These are phyloP conservation scores for Fusarium sp. DNA, from an alignment of 2,329 filamentous ascomycete species.

Conservation along the genomic window DNA sequence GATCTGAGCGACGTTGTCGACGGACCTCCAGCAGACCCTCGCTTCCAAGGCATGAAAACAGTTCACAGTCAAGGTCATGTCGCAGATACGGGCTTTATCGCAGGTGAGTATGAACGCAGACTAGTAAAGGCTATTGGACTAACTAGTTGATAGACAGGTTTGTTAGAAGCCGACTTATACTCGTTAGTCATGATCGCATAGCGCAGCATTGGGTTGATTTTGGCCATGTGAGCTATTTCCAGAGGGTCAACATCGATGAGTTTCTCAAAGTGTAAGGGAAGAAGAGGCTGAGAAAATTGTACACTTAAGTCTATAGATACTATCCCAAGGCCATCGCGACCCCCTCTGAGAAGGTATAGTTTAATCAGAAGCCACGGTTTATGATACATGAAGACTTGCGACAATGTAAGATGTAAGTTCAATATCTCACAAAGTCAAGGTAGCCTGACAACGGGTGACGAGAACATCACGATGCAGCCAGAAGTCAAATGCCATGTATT, in stretches of 20 bases:
- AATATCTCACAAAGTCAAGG: not conserved
- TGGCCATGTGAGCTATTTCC: slow-evolving; percentile 70
- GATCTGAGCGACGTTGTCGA: slow-evolving; percentile 82
- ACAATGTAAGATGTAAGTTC: no score
- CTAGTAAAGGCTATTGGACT: fast-evolving
- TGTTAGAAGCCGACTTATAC: slow-evolving; percentile 79
- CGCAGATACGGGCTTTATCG: slow-evolving; percentile 76
- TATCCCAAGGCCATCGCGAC: no score
- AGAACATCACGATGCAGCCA: not conserved
- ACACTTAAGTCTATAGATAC: no score
- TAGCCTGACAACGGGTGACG: not conserved
- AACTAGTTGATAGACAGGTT: slow-evolving; percentile 70
- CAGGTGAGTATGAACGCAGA: slow-evolving; percentile 64
- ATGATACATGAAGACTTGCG: no score
- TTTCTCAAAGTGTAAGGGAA: slow-evolving; percentile 52
- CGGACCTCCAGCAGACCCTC: slow-evolving; percentile 68
- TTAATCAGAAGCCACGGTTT: not conserved
- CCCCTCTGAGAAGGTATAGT: not conserved
- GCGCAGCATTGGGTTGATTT: slow-evolving; percentile 84
- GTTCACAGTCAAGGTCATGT: slow-evolving; percentile 83
- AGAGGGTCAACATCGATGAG: slow-evolving; percentile 69
- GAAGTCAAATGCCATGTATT: slow-evolving; percentile 33
- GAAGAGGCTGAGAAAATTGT: not conserved
- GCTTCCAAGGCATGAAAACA: slow-evolving; percentile 79
- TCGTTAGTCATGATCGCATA: slow-evolving; percentile 80